Conservation (phyloP, 768 basidiomycete species). For the Hygrophoropsis aurantiaca region DNA sequence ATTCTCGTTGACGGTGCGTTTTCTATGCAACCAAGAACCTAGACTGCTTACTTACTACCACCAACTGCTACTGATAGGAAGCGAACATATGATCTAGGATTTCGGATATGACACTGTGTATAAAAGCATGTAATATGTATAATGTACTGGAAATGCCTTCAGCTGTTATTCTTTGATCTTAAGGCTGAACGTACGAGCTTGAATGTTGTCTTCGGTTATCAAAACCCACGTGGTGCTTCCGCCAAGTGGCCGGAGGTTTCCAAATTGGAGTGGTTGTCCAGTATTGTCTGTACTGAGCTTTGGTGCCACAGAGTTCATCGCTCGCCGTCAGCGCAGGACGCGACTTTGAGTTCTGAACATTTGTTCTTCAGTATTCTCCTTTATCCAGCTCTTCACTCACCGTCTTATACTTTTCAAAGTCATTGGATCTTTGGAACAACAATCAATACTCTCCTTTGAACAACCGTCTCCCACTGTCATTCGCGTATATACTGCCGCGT, state of each 20-base stretch:
- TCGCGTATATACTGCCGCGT: neutral
- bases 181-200: too few species aligned
- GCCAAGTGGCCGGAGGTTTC: slow-evolving; percentile 16
- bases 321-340: slow-evolving; percentile 36
- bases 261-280: slow-evolving; percentile 28
- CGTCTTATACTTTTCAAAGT: neutral
- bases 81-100: too few species aligned
- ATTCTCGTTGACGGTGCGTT: slow-evolving; percentile 41
- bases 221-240: too few species aligned
- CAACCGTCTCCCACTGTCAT: neutral
- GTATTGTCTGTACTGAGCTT: slow-evolving; percentile 3
- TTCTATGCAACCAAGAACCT: too few species aligned
- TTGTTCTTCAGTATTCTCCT: slow-evolving; percentile 11
- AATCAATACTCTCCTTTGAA: slow-evolving; percentile 4
- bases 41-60: too few species aligned
- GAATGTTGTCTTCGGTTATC: too few species aligned
- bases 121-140: too few species aligned
- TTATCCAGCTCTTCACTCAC: slow-evolving; percentile 4
- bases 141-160: too few species aligned
- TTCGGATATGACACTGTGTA: too few species aligned
- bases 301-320: slow-evolving; percentile 18
- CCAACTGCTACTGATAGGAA: too few species aligned
- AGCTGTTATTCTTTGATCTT: too few species aligned
- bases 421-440: neutral
- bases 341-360: slow-evolving; percentile 23